Percentiles rank a stretch among this genome's conserved stretches.
Evolutionary conservation across 805 yeast genomes (phyloP).

Genomic region (Jamesozyma rosinii): DNA sequence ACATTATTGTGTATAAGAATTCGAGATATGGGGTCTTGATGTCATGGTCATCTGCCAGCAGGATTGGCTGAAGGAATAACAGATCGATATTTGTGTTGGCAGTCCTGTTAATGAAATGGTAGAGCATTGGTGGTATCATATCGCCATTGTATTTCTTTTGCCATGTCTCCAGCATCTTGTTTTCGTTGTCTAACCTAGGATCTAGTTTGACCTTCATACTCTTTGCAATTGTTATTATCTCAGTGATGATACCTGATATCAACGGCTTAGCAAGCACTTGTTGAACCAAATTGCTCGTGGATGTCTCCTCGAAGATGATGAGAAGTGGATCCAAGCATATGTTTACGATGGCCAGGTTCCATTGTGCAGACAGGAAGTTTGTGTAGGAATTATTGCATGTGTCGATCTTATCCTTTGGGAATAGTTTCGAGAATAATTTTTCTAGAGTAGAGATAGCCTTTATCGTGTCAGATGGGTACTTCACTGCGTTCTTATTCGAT

Average conservation of each 20-base stretch:
- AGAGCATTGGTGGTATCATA: slow-evolving; percentile 48
- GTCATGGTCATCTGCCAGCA: slow-evolving; percentile 75
- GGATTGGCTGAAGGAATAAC: slow-evolving; percentile 71
- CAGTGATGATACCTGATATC: slow-evolving; percentile 64
- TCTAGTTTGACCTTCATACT: slow-evolving; percentile 63
- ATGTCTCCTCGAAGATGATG: slow-evolving; percentile 57
- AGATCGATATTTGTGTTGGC: slow-evolving; percentile 51
- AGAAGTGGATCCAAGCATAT: slow-evolving; percentile 71
- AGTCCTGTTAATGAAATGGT: slow-evolving; percentile 48
- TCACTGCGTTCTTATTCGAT: not conserved
- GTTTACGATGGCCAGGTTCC: slow-evolving; percentile 72
- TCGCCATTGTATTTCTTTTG: slow-evolving; percentile 33
- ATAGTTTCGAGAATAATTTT: slow-evolving; percentile 15
- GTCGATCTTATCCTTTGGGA: slow-evolving; percentile 32
- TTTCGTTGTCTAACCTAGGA: slow-evolving; percentile 53
- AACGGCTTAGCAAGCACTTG: slow-evolving; percentile 77
- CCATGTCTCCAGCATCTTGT: slow-evolving; percentile 46
- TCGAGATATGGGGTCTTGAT: slow-evolving; percentile 85
- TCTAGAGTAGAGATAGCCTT: slow-evolving; percentile 12
- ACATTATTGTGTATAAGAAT: slow-evolving; percentile 67
- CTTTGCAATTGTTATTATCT: slow-evolving; percentile 59
- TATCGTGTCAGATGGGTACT: slow-evolving; percentile 11
- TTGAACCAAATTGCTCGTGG: slow-evolving; percentile 44
- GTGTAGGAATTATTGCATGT: slow-evolving; percentile 17
- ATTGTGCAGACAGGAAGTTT: slow-evolving; percentile 61